A percentile compares a stretch with the other conserved stretches of the same genome.
These are phyloP conservation scores for Tetracladium setigerum DNA, from an alignment of 495 filamentous ascomycete species.

Conservation along the genomic window DNA sequence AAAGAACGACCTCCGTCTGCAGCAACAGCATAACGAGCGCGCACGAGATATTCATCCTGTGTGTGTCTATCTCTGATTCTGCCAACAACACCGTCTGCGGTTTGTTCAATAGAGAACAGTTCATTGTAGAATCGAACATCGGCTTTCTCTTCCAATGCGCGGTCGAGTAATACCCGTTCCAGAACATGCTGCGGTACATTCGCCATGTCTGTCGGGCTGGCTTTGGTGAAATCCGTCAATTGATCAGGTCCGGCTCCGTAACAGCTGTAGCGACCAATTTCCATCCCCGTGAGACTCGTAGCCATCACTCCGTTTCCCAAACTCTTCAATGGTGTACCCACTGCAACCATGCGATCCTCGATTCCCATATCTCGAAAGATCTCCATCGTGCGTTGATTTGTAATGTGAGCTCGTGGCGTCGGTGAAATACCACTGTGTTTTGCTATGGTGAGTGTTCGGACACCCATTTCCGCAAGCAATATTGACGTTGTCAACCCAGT, in stretches of 20 bases:
- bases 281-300: constrained; percentile 38
- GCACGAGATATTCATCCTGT: neutral
- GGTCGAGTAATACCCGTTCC: constrained; percentile 34
- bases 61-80: constrained; percentile 3
- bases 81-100: constrained; percentile 1
- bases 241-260: constrained; percentile 36
- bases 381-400: constrained; percentile 29
- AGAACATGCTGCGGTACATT: constrained; percentile 44
- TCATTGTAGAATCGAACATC: constrained; percentile 22
- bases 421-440: constrained; percentile 34
- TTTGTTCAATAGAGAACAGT: constrained; percentile 9
- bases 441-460: constrained; percentile 38
- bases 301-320: constrained; percentile 1
- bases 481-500: constrained; percentile 42
- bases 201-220: constrained; percentile 38
- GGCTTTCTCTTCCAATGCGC: constrained; percentile 23
- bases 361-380: constrained; percentile 42
- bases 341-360: constrained; percentile 25
- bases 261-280: constrained; percentile 32
- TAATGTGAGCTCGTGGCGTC: constrained; percentile 42
- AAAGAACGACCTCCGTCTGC: constrained; percentile 13
- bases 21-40: constrained; percentile 10
- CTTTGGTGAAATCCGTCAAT: constrained; percentile 45
- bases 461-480: constrained; percentile 16
- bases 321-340: constrained; percentile 24